phyloP scores from a whole-genome alignment of 2,329 filamentous ascomycete species.

The Setomelanomma holmii region DNA sequence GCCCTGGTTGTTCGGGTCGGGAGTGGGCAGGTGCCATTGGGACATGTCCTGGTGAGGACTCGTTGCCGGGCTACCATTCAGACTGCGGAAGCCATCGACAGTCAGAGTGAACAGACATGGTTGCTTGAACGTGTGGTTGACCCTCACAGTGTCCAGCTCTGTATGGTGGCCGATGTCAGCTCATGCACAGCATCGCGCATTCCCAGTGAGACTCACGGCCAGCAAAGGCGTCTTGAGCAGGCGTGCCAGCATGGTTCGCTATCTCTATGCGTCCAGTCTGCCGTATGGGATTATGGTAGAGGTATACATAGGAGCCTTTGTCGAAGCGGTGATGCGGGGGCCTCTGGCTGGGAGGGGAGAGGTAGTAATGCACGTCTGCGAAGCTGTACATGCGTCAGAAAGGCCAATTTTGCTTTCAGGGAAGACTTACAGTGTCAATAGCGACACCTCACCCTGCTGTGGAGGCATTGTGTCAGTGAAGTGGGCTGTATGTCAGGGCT shows the following conservation, averaged over 20 bases:
- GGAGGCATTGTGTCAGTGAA: slow-evolving; percentile 53
- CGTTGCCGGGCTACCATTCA: slow-evolving; percentile 45
- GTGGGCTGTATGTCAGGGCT: slow-evolving; percentile 9
- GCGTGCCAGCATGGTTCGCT: slow-evolving; percentile 75
- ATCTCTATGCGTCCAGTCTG: slow-evolving; percentile 75
- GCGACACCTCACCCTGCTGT: slow-evolving; percentile 55
- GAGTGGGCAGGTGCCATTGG: slow-evolving; percentile 78
- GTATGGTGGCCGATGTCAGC: slow-evolving; percentile 26
- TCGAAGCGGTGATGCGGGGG: slow-evolving; percentile 83
- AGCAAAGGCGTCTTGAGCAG: slow-evolving; percentile 80
- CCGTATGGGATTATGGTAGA: slow-evolving; percentile 75
- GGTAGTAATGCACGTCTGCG: slow-evolving; percentile 80
- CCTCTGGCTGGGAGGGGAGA: slow-evolving; percentile 69
- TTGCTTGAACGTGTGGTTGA: slow-evolving; percentile 77
- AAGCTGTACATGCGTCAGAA: slow-evolving; percentile 61
- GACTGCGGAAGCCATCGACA: slow-evolving; percentile 57
- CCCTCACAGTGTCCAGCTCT: slow-evolving; percentile 71
- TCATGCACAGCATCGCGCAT: neutral
- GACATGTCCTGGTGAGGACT: slow-evolving; percentile 56
- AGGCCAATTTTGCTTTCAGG: neutral
- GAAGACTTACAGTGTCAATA: slow-evolving; percentile 55
- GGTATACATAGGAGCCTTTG: slow-evolving; percentile 79
- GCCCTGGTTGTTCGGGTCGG: slow-evolving; percentile 74
- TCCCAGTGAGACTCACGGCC: slow-evolving; percentile 66
- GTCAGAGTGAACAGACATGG: slow-evolving; percentile 73